A percentile compares a stretch with the other conserved stretches of the same genome.
Conservation (phyloP, 257 asterid species). For the Plantago elongata region DNA sequence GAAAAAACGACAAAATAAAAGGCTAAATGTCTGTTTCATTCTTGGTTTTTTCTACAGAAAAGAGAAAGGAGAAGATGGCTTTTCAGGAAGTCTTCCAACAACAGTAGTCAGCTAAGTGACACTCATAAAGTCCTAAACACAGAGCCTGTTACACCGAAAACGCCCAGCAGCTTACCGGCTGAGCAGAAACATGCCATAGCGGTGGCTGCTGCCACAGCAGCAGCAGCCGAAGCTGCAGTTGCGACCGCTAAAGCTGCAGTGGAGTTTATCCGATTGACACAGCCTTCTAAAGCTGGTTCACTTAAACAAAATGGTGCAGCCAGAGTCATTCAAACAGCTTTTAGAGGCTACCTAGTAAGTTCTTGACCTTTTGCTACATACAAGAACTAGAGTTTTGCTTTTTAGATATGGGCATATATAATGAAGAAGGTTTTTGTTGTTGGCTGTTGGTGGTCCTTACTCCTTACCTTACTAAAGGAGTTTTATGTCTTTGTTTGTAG, state of each 20-base stretch:
- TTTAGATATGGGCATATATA: slow-evolving; percentile 4
- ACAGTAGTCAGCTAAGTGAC: slow-evolving; percentile 22
- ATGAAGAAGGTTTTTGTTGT: background rate
- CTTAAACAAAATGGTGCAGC: slow-evolving; percentile 55
- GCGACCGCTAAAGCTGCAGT: slow-evolving; percentile 75
- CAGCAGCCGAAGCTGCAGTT: slow-evolving; percentile 76
- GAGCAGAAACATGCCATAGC: slow-evolving; percentile 78
- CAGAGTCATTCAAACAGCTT: slow-evolving; percentile 65
- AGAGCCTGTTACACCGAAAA: slow-evolving; percentile 12
- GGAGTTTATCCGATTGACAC: slow-evolving; percentile 62
- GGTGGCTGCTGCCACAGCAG: slow-evolving; percentile 67
- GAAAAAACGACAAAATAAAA: background rate
- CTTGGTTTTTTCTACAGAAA: slow-evolving; percentile 38
- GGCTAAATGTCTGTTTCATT: background rate
- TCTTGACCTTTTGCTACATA: background rate
- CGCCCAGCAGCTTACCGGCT: slow-evolving; percentile 16
- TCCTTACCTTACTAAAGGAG: background rate
- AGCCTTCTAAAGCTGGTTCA: slow-evolving; percentile 29
- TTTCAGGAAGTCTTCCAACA: slow-evolving; percentile 50
- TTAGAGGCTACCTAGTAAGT: slow-evolving; percentile 72
- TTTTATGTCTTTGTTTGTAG: slow-evolving; percentile 26
- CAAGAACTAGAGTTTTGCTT: background rate
- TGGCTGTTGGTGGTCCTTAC: background rate
- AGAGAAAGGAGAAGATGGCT: slow-evolving; percentile 77
- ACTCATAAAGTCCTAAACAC: slow-evolving; percentile 19